A percentile compares a stretch with the other conserved stretches of the same genome.
phyloP scores from a whole-genome alignment of 73 alveolate genomes.

The Uronychia setigera region DNA sequence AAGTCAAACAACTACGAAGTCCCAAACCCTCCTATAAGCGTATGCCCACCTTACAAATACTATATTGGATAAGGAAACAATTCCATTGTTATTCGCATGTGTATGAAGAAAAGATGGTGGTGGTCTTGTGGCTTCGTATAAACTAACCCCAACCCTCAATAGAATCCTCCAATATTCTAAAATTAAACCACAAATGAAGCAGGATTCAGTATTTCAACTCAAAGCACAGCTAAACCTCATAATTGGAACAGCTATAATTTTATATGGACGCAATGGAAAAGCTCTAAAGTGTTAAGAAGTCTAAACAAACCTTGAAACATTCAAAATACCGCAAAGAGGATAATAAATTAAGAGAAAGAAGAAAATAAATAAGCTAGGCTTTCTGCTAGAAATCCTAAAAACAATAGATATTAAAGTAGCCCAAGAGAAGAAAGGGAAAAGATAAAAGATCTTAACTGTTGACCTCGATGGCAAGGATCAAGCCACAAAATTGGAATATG shows the following conservation, averaged over 20 bases:
- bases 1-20: background rate
- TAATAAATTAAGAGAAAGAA: background rate
- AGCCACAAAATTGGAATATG: constrained; percentile 9
- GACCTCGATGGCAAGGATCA: background rate
- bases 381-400: too few species aligned
- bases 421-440: background rate
- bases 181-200: background rate
- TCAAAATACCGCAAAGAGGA: background rate
- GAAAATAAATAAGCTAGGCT: background rate
- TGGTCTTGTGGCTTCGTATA: constrained; percentile 22
- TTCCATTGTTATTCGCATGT: constrained; percentile 9
- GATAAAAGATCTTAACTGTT: too few species aligned
- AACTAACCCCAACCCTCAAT: background rate
- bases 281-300: constrained; percentile 4
- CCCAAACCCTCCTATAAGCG: background rate
- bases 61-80: constrained; percentile 38
- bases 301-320: background rate
- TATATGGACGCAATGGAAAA: constrained; percentile 45
- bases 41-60: constrained; percentile 11
- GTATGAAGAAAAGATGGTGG: constrained; percentile 45
- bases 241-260: constrained; percentile 22
- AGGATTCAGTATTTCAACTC: background rate
- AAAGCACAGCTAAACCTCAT: background rate
- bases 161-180: background rate
- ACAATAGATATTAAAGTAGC: background rate